phyloP scores from a whole-genome alignment of 441 rosid species.

The Pelargonium australe region DNA sequence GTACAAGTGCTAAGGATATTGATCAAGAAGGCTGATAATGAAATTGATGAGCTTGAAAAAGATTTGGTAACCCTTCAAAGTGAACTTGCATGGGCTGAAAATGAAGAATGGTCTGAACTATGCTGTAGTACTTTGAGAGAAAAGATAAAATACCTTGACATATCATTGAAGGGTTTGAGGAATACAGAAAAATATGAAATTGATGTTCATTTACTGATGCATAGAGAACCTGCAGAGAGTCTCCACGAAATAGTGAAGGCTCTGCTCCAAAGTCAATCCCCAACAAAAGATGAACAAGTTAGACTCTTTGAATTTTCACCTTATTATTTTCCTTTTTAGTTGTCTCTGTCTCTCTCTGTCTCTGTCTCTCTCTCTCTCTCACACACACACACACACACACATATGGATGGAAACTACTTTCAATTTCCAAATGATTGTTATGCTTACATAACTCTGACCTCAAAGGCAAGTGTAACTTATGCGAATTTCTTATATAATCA shows the following conservation, averaged over 20 bases:
- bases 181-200: conserved; percentile 26
- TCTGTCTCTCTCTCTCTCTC: too few relatives aligned
- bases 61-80: conserved; percentile 35
- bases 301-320: conserved; percentile 15
- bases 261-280: conserved; percentile 26
- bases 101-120: conserved; percentile 39
- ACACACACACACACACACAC: background rate
- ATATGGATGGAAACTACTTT: background rate
- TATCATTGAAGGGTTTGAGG: conserved; percentile 31
- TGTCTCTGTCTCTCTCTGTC: background rate
- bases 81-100: conserved; percentile 44
- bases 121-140: conserved; percentile 42
- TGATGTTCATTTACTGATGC: conserved; percentile 29
- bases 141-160: conserved; percentile 31
- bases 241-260: conserved; percentile 35
- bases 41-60: conserved; percentile 43
- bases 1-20: conserved; percentile 46
- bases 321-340: conserved; percentile 1
- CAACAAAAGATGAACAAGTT: conserved; percentile 34
- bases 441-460: background rate
- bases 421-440: background rate
- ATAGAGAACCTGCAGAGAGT: conserved; percentile 36
- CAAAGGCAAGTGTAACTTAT: background rate
- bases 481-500: background rate
- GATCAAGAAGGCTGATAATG: conserved; percentile 44